These are phyloP conservation scores for Nicotiana noctiflora DNA, from an alignment of 257 asterid species.

Conservation along the genomic window DNA sequence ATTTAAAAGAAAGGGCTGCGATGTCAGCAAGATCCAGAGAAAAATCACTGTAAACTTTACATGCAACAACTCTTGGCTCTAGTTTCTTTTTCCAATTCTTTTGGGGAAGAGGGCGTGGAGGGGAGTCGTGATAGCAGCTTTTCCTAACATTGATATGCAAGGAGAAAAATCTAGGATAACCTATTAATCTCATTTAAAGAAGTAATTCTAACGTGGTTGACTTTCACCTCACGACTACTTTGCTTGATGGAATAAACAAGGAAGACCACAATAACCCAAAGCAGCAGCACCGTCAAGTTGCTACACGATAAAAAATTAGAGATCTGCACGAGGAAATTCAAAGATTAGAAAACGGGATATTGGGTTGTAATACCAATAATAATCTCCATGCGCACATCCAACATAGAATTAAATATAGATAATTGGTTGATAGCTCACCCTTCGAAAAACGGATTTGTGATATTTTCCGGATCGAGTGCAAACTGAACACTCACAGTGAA, in stretches of 20 bases:
- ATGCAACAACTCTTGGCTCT: not conserved
- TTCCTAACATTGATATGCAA: not conserved
- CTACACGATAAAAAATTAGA: constrained; percentile 60
- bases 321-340: constrained; percentile 33
- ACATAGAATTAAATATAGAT: not conserved
- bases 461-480: constrained; percentile 74
- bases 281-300: constrained; percentile 65
- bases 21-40: not conserved
- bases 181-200: not conserved
- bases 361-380: not conserved
- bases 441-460: constrained; percentile 40
- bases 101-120: not conserved
- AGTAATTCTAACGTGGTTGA: not conserved
- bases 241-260: constrained; percentile 63
- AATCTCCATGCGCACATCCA: not conserved
- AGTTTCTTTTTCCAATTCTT: not conserved
- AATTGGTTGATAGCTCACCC: constrained; percentile 32
- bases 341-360: constrained; percentile 1
- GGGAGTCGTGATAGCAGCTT: too few species aligned
- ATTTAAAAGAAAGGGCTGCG: constrained; percentile 8
- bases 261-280: constrained; percentile 65
- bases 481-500: constrained; percentile 79
- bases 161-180: not conserved
- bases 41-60: not conserved
- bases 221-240: constrained; percentile 67